These are phyloP conservation scores for Cyberlindnera mrakii DNA, from an alignment of 805 yeast species.

Conservation along the genomic window DNA sequence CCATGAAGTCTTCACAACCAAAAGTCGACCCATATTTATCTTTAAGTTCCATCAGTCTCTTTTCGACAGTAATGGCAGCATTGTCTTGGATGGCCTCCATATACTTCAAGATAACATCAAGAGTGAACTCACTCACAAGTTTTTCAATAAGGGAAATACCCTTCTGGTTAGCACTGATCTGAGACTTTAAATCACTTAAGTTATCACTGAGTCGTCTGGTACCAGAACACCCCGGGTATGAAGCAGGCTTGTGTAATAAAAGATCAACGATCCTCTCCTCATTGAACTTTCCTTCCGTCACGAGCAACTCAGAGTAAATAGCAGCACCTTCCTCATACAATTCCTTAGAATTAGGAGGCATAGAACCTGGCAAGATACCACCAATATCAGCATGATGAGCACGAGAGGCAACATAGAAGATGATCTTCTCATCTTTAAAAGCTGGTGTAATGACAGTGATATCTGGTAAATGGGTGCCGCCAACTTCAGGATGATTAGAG, in stretches of 20 bases:
- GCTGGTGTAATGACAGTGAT: constrained; percentile 92
- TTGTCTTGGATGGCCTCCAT: constrained; percentile 80
- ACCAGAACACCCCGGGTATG: constrained; percentile 83
- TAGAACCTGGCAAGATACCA: constrained; percentile 84
- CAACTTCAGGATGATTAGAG: constrained; percentile 76
- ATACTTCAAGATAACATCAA: constrained; percentile 55
- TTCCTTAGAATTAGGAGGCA: constrained; percentile 88
- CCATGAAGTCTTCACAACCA: constrained; percentile 62
- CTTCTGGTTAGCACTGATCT: constrained; percentile 81
- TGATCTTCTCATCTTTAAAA: constrained; percentile 50
- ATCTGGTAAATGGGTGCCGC: constrained; percentile 88
- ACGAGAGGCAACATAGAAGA: constrained; percentile 87
- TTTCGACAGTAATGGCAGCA: constrained; percentile 67
- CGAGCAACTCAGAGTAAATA: constrained; percentile 71
- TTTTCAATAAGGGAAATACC: constrained; percentile 64
- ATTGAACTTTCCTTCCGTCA: constrained; percentile 66
- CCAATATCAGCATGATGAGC: constrained; percentile 98
- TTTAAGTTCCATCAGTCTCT: constrained; percentile 39
- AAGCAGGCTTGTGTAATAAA: constrained; percentile 68
- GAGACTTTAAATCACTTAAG: constrained; percentile 78
- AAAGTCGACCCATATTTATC: constrained; percentile 36
- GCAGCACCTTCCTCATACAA: constrained; percentile 90
- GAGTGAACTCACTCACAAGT: constrained; percentile 58
- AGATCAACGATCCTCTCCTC: constrained; percentile 59
- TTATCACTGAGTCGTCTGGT: constrained; percentile 81